Evolutionary conservation across 768 basidiomycete species (phyloP), one percentile per base, ranked within the genome.

Genomic region (Auricularia sp.): DNA sequence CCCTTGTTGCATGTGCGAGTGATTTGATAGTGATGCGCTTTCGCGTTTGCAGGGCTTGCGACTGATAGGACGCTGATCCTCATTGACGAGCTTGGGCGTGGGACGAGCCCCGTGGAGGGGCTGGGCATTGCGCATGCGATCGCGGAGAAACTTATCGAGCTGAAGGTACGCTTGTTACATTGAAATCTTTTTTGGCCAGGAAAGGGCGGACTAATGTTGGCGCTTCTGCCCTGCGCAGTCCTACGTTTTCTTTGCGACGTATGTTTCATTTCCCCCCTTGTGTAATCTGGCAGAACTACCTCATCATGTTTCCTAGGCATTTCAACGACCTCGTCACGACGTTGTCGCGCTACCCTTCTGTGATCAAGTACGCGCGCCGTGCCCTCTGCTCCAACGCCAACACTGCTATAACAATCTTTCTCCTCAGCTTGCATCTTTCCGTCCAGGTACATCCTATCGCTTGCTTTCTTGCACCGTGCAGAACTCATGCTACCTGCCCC

Each of bases 181-280:
- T 6, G 47, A 64, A 51, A 67, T 18, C 63, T 58, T 37, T 29
- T 29, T 29, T 29, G 29, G 29, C 29, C 2, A 29, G 29, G 29
- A 29, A 29, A 29, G 29, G 29, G 29, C 29, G 33, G 16, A 42
- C 62, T 44, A 24, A 11, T 37, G 2, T 62, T 66, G 44, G 21
- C 47, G 21, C 47, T 18, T 8, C 8, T 18, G 13, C 24, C 29
- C 56, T 24, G 2, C 29, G 29, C 45, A 96, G 93, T 80, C 86
- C 11, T 92, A 90, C 69, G 89, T 90, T 1, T 90, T 98, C 74
- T 98, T 99, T 72, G 88, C 92, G 6, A 98, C 96, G 83, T 96
- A 69, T 68, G 81, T 69, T 4, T 8, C 18, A 16, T 62, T 1
- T 66, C 21, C 34, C 62, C 14, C 10, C 24, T 34, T 64, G 29